Evolutionary conservation across 176 grass and related monocot genomes (phyloP), one percentile per base, ranked within the genome.

Genomic region (Eragrostis curvula): DNA sequence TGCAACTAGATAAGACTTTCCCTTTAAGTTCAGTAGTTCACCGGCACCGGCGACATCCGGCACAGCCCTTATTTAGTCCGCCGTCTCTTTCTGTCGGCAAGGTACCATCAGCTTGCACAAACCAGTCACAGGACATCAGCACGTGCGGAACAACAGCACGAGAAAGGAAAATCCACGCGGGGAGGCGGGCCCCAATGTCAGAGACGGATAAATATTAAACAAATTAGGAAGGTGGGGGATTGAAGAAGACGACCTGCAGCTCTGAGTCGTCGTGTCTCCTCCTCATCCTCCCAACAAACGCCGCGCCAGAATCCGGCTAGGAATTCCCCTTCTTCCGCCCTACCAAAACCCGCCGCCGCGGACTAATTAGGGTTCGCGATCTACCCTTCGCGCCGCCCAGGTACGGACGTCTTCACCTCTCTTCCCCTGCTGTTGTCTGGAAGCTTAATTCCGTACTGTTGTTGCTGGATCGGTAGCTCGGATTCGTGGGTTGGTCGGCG

Each of bases 271-370:
- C 69, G 69, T 30, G 46, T 71, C 69, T 30, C 69, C 8, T 30
- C 69, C 69, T 27, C 45, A 47, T 51, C 46, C 70, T 51, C 46
- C 25, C 70, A 71, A 50, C 69, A 47, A 28, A 75, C 51, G 7
- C 62, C 36, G n/a, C 39, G 29, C 40, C 78, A 44, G 43, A 27
- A 46, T 70, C 66, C 16, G 5, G 59, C 41, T 1, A 80, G 36
- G 5, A 70, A 30, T 78, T 46, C 79, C 66, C 66, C 66, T 57
- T 51, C 70, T 17, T 6, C 70, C 10, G 25, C 24, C 29, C 36
- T 16, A 81, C 40, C 66, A 70, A 48, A 78, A 72, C 46, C 58
- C 42, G 41, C 58, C 58, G 56, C 42, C 39, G 11, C 66, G 7
- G 3, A 9, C 8, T 11, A 75, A 51, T 66, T 52, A 67, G 20